Percentiles rank a stretch among this genome's conserved stretches.
Conservation (phyloP, 2,329 filamentous ascomycete genomes). For the Ceratocystis diversiconidia region DNA sequence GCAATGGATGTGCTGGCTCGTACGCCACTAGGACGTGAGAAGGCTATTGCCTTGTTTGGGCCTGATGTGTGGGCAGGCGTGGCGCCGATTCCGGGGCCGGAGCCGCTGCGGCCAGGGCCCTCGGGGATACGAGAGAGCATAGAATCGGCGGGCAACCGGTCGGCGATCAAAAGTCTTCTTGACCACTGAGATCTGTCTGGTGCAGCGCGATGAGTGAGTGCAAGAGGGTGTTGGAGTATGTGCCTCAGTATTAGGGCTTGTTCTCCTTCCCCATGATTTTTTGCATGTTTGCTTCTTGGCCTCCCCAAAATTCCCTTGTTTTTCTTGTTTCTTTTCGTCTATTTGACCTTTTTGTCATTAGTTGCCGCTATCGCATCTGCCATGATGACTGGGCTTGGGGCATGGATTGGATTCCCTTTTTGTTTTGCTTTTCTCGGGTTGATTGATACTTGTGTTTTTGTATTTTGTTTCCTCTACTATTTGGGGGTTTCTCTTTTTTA, state of each 20-base stretch:
- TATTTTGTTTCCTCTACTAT: neutral
- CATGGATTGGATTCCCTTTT: neutral
- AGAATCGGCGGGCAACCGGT: slow-evolving; percentile 11
- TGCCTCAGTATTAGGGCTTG: neutral
- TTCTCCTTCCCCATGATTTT: neutral
- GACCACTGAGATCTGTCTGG: slow-evolving; percentile 1
- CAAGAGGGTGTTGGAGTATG: neutral
- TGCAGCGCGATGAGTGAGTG: neutral
- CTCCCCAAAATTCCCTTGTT: neutral
- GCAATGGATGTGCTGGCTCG: slow-evolving; percentile 39
- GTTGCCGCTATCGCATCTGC: neutral
- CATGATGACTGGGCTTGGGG: neutral
- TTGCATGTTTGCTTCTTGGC: neutral
- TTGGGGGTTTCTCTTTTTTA: no score
- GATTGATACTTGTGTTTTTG: slow-evolving; percentile 1
- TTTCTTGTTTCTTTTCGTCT: neutral
- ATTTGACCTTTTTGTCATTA: neutral
- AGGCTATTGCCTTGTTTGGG: slow-evolving; percentile 39
- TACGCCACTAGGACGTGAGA: slow-evolving; percentile 36
- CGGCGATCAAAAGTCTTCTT: slow-evolving; percentile 16
- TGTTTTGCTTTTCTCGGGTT: neutral
- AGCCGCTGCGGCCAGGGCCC: slow-evolving; percentile 21
- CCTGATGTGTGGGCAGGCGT: slow-evolving; percentile 30
- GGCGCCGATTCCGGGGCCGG: slow-evolving; percentile 21
- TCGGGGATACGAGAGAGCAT: slow-evolving; percentile 19